Evolutionary conservation across 345 rosid species (phyloP).

Genomic region (Aurinia saxatilis): DNA sequence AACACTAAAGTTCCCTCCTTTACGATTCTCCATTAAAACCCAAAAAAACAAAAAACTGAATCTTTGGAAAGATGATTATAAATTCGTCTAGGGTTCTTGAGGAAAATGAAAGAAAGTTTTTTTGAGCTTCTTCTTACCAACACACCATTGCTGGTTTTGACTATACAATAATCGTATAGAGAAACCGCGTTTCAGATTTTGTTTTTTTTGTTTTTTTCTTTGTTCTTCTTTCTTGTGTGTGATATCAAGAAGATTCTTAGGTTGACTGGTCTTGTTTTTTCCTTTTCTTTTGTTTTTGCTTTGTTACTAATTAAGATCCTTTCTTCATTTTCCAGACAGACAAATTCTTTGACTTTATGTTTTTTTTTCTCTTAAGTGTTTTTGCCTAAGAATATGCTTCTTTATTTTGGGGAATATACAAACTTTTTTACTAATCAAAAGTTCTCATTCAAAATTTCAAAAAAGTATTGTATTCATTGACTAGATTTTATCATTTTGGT

Average conservation of each 20-base stretch:
- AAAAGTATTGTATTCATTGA: not conserved
- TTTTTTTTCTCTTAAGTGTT: not conserved
- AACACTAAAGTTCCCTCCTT: constrained; percentile 23
- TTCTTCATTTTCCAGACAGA: constrained; percentile 29
- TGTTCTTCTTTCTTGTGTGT: not conserved
- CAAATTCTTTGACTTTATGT: constrained; percentile 31
- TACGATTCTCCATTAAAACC: constrained; percentile 23
- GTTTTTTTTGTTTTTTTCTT: not conserved
- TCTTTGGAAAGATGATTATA: not conserved
- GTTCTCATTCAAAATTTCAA: not conserved
- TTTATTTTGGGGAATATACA: not conserved
- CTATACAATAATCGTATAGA: constrained; percentile 26
- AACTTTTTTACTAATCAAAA: not conserved
- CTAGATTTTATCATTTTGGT: no score
- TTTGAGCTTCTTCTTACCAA: constrained; percentile 2
- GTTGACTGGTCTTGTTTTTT: constrained; percentile 29
- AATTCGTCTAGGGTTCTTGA: constrained; percentile 13
- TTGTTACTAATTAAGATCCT: constrained; percentile 29
- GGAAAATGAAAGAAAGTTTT: not conserved
- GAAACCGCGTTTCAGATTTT: constrained; percentile 30
- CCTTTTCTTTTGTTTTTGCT: not conserved
- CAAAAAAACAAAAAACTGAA: not conserved
- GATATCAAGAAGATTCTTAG: constrained; percentile 29
- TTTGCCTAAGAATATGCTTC: constrained; percentile 17
- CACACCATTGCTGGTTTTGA: constrained; percentile 33